These are phyloP conservation scores for Daedaleopsis nitida DNA, from an alignment of 768 basidiomycete genomes.

Conservation along the genomic window DNA sequence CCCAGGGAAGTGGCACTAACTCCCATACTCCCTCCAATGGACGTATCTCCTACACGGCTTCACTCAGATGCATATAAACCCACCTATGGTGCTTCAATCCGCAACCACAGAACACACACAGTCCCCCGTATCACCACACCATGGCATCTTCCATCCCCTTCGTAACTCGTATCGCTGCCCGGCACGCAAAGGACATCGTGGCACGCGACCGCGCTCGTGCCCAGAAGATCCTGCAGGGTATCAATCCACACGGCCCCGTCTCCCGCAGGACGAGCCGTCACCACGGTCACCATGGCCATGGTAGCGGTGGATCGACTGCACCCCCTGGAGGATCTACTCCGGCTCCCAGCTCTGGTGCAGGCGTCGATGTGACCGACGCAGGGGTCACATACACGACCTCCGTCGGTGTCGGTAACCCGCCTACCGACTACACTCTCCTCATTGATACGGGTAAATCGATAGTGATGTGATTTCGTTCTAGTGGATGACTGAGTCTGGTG, in stretches of 20 bases:
- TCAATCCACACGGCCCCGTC: slow-evolving; percentile 55
- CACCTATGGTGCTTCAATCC: slow-evolving; percentile 6
- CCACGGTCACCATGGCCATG: slow-evolving; percentile 26
- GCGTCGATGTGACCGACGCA: slow-evolving; percentile 60
- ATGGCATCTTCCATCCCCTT: slow-evolving; percentile 49
- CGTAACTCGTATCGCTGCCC: slow-evolving; percentile 40
- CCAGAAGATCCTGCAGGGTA: slow-evolving; percentile 53
- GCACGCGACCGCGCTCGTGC: slow-evolving; percentile 57
- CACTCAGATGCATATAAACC: not conserved
- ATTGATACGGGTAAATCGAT: slow-evolving; percentile 54
- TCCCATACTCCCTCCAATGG: too few species aligned
- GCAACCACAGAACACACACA: not conserved
- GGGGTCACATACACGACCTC: slow-evolving; percentile 55
- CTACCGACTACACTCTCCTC: slow-evolving; percentile 51
- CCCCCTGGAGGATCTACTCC: slow-evolving; percentile 10
- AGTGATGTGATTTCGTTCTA: not conserved
- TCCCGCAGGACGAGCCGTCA: slow-evolving; percentile 30
- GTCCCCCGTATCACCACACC: slow-evolving; percentile 3
- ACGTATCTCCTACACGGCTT: not conserved
- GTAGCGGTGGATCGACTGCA: slow-evolving; percentile 1
- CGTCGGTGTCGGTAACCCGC: slow-evolving; percentile 54
- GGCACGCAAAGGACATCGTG: slow-evolving; percentile 50
- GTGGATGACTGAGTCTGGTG: slow-evolving; percentile 1
- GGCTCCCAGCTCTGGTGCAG: slow-evolving; percentile 26
- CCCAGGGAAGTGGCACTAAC: not conserved